Evolutionary conservation across 1,284 basidiomycete species (phyloP), one percentile per base, ranked within the genome.

Genomic region (Abortiporus biennis): DNA sequence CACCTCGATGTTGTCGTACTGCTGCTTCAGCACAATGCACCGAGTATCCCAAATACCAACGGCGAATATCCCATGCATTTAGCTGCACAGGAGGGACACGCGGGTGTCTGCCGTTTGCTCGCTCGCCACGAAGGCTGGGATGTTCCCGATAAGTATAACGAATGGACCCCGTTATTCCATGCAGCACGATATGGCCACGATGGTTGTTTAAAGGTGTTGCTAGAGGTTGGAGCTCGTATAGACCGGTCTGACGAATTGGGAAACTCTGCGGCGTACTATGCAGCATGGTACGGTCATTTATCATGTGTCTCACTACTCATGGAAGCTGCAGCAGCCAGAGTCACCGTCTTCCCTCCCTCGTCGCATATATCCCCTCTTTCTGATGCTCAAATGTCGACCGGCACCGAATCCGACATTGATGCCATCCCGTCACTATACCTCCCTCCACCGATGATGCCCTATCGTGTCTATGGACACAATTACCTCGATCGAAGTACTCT

Each of bases 141-240:
- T 60, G 74, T 81, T 19, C 80, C 85, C 3, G 95, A 99, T 71
- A 99, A 96, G 62, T 93, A 94, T 64, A 92, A 96, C 57, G 89
- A 95, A 60, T 98, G 96, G 93, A 99, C 95, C 5, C 95, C 96
- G 16, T 73, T 98, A 38, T 94, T 96, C 61, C 95, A 99, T 61
- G 93, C 96, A 3, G 89, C 94, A 1, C 84, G 92, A 23, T 85
- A 91, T 50, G 95, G 96, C 1, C 88, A 86, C 54, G 66, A 76
- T 20, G 72, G 73, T 8, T 96, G 90, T 58, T 77, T 98, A 38
- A 67, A 70, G 35, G 74, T 90, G 24, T 71, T 99, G 22, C 74
- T 99, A 8, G 76, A 80, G 25, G 85, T 87, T 4, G 87, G 27
- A 2, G 82, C 84, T 48, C 78, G 86, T 42, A 78, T 88, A 24